Evolutionary conservation across 2,329 filamentous ascomycete genomes (phyloP).

Genomic region (Aspergillus nomiae): DNA sequence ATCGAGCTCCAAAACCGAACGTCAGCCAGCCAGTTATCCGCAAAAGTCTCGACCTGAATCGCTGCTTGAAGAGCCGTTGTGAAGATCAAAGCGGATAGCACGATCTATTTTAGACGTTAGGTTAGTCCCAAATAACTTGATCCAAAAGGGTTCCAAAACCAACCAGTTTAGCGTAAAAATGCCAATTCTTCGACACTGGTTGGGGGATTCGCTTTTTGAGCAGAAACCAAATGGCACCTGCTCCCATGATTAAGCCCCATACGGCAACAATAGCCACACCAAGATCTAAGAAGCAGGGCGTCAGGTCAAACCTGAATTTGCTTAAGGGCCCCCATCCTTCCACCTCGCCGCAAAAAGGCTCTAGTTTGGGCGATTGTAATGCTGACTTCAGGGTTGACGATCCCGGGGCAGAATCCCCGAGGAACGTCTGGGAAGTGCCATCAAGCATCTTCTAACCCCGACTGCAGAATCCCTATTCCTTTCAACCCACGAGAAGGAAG

Average conservation of each 20-base stretch:
- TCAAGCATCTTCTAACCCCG: conserved; percentile 37
- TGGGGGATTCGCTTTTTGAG: conserved; percentile 68
- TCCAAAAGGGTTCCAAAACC: conserved; percentile 26
- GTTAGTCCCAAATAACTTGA: conserved; percentile 4
- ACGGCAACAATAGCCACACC: conserved; percentile 77
- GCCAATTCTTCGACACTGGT: conserved; percentile 78
- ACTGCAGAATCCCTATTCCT: conserved; percentile 27
- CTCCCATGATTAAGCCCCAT: conserved; percentile 77
- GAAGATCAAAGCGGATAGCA: conserved; percentile 68
- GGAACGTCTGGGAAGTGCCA: conserved; percentile 36
- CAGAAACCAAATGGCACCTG: conserved; percentile 78
- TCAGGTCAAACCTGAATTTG: conserved; percentile 86
- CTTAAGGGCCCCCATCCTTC: conserved; percentile 97
- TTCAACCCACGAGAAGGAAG: conserved; percentile 17
- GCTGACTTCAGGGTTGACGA: conserved; percentile 27
- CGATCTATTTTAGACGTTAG: conserved; percentile 42
- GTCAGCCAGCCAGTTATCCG: conserved; percentile 72
- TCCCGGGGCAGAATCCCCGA: conserved; percentile 33
- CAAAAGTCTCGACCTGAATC: conserved; percentile 72
- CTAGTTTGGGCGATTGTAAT: conserved; percentile 39
- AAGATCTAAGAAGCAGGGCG: conserved; percentile 94
- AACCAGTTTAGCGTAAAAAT: conserved; percentile 92
- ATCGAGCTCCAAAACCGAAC: conserved; percentile 84
- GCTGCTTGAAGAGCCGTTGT: conserved; percentile 71
- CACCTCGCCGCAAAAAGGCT: conserved; percentile 81